These are phyloP conservation scores for Cystofilobasidium ferigula DNA, from an alignment of 768 basidiomycete species.

Conservation along the genomic window DNA sequence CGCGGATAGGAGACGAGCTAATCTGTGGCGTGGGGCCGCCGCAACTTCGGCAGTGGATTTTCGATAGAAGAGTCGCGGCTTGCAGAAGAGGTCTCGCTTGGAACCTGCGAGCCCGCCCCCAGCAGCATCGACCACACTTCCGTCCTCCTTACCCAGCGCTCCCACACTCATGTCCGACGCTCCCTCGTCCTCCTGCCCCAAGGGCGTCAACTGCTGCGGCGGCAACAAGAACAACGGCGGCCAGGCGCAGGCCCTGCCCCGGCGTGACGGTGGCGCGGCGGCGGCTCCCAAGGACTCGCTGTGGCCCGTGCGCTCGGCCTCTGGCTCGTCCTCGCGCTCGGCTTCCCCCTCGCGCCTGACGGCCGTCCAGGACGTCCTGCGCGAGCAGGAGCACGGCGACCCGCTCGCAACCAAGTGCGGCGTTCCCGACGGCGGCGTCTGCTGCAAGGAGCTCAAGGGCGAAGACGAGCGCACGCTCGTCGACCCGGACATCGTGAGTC, in stretches of 20 bases:
- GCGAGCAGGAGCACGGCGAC: slow-evolving; percentile 1
- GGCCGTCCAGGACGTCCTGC: slow-evolving; percentile 13
- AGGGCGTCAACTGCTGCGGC: slow-evolving; percentile 11
- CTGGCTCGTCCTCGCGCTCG: neutral
- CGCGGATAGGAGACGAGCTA: no score
- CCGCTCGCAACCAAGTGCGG: slow-evolving; percentile 22
- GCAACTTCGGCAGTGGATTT: no score
- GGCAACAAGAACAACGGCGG: neutral
- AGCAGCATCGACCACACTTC: neutral
- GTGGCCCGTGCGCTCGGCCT: neutral
- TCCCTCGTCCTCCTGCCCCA: neutral
- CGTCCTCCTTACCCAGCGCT: neutral
- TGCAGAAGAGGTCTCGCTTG: no score
- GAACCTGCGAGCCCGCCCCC: neutral
- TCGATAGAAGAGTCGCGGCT: no score
- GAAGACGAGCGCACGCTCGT: slow-evolving; percentile 51
- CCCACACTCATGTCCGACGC: neutral
- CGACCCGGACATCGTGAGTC: slow-evolving; percentile 76
- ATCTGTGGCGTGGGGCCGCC: no score
- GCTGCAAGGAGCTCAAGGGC: slow-evolving; percentile 76
- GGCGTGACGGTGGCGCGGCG: neutral
- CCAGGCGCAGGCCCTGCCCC: slow-evolving; percentile 6
- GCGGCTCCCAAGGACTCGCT: slow-evolving; percentile 3
- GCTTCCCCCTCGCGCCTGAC: slow-evolving; percentile 6
- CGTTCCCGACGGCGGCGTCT: slow-evolving; percentile 46